Percentiles rank a stretch among this genome's conserved stretches.
These are phyloP conservation scores for Pleurotus tuber-regium DNA, from an alignment of 768 basidiomycete species.

Conservation along the genomic window DNA sequence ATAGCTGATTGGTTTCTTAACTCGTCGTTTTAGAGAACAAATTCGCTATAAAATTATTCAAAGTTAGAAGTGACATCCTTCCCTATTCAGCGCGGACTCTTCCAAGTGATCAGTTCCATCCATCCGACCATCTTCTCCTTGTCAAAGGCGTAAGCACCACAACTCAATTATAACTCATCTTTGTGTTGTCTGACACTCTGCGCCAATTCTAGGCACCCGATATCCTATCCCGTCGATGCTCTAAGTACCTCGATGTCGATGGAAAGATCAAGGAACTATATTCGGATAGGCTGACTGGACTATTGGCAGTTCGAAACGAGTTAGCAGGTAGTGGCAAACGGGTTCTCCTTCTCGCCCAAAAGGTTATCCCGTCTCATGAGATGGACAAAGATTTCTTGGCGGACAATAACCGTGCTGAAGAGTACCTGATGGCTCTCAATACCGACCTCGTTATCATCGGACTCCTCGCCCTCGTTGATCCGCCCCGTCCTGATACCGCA, in stretches of 20 bases:
- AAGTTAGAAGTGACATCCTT: constrained; percentile 9
- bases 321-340: constrained; percentile 56
- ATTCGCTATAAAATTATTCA: constrained; percentile 47
- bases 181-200: no score
- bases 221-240: constrained; percentile 39
- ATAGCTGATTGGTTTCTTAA: neutral
- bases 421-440: constrained; percentile 39
- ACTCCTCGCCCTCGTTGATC: constrained; percentile 60
- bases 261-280: constrained; percentile 35
- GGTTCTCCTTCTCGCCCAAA: constrained; percentile 58
- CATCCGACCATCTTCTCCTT: constrained; percentile 29
- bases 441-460: constrained; percentile 51
- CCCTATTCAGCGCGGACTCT: neutral
- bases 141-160: constrained; percentile 39
- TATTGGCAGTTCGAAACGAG: constrained; percentile 38
- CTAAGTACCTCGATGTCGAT: constrained; percentile 33
- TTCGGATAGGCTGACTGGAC: constrained; percentile 21
- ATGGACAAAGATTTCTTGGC: constrained; percentile 25
- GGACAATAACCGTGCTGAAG: constrained; percentile 38
- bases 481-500: constrained; percentile 52
- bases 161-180: no score
- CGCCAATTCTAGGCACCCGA: constrained; percentile 44
- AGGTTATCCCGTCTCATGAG: constrained; percentile 30
- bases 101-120: constrained; percentile 14
- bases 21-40: constrained; percentile 39